A percentile compares a stretch with the other conserved stretches of the same genome.
These are phyloP conservation scores for Pythium diclinum DNA, from an alignment of 352 stramenopile species.

Conservation along the genomic window DNA sequence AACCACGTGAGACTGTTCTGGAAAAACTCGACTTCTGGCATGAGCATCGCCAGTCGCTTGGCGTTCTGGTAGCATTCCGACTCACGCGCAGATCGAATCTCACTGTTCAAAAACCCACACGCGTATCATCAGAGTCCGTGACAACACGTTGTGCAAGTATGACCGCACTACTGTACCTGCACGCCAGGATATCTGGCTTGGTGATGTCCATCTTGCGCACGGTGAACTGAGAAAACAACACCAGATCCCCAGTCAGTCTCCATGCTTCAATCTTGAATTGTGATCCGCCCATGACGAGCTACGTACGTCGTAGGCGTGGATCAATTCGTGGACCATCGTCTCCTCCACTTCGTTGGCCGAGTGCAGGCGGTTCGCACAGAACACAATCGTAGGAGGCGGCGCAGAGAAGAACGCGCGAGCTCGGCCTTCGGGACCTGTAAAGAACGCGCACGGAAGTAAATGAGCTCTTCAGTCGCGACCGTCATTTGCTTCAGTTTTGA, in stretches of 20 bases:
- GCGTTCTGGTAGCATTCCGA: conserved; percentile 83
- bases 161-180: conserved; percentile 40
- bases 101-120: conserved; percentile 32
- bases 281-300: not conserved
- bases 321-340: conserved; percentile 83
- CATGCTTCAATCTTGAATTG: not conserved
- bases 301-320: conserved; percentile 81
- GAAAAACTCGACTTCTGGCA: conserved; percentile 65
- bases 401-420: conserved; percentile 83
- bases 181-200: conserved; percentile 69
- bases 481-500: no score
- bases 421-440: conserved; percentile 62
- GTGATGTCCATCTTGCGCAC: conserved; percentile 87
- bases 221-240: conserved; percentile 45
- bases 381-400: conserved; percentile 74
- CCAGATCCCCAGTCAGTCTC: not conserved
- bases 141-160: no score
- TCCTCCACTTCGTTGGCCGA: conserved; percentile 73
- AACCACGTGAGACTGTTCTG: conserved; percentile 58
- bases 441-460: no score
- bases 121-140: no score
- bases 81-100: conserved; percentile 78
- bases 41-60: conserved; percentile 47
- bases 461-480: no score
- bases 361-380: conserved; percentile 77